These are phyloP conservation scores for Stentor roeselii DNA, from an alignment of 73 alveolate species.

Conservation along the genomic window DNA sequence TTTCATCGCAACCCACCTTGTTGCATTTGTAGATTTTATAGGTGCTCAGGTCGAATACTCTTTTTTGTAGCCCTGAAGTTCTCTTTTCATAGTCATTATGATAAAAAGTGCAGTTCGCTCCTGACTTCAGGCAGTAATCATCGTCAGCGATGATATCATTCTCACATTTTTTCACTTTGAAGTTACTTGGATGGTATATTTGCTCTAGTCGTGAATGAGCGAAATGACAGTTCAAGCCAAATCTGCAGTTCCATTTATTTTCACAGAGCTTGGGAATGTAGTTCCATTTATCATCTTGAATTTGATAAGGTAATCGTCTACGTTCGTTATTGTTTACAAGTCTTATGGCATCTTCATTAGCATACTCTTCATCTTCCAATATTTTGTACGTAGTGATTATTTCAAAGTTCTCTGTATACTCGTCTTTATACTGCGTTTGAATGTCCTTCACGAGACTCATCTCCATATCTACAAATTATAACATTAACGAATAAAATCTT, in stretches of 20 bases:
- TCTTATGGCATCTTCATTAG: too few relatives aligned
- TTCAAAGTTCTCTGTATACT: too few relatives aligned
- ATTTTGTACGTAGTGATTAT: too few relatives aligned
- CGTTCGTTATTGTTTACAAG: too few relatives aligned
- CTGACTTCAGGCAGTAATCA: slow-evolving; percentile 5
- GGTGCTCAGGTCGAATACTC: neutral
- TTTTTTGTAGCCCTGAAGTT: neutral
- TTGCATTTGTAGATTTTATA: neutral
- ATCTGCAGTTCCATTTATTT: neutral
- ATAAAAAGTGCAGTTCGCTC: neutral
- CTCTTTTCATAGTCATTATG: slow-evolving; percentile 2
- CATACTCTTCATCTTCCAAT: too few relatives aligned
- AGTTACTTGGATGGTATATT: neutral
- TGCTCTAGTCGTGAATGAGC: slow-evolving; percentile 8
- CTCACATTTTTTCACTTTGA: neutral
- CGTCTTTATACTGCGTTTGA: too few relatives aligned
- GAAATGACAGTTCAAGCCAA: neutral
- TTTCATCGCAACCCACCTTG: neutral
- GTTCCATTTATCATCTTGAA: slow-evolving; percentile 12
- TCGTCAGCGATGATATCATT: too few relatives aligned
- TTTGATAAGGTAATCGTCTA: neutral
- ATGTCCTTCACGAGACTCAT: too few relatives aligned
- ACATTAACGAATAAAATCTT: too few relatives aligned
- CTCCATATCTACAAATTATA: too few relatives aligned
- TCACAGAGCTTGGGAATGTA: slow-evolving; percentile 18